A percentile compares a stretch with the other conserved stretches of the same genome.
Evolutionary conservation across 495 filamentous ascomycete genomes (phyloP).

Genomic region (Cenococcum geophilum): DNA sequence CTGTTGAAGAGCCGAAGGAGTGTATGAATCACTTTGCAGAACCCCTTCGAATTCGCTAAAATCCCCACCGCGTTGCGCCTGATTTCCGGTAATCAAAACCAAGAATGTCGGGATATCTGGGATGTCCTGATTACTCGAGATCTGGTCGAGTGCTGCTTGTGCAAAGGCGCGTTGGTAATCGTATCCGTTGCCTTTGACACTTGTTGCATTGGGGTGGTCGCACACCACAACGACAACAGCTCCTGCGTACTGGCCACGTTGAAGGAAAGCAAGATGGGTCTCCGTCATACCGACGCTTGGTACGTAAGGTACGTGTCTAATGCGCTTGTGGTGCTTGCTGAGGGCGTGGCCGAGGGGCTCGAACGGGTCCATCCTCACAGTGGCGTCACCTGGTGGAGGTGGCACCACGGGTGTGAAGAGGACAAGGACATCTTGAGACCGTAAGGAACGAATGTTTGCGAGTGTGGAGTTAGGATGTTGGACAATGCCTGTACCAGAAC

Average conservation of each 20-base stretch:
- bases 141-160: conserved; percentile 7
- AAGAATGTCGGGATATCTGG: conserved; percentile 12
- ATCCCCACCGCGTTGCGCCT: conserved; percentile 9
- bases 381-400: conserved; percentile 18
- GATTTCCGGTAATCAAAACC: conserved; percentile 14
- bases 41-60: conserved; percentile 16
- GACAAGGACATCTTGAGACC: conserved; percentile 22
- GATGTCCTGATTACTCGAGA: conserved; percentile 5
- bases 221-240: conserved; percentile 34
- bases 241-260: conserved; percentile 19
- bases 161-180: conserved; percentile 22
- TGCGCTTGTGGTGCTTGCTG: conserved; percentile 27
- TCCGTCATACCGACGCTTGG: conserved; percentile 35
- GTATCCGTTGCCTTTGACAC: conserved; percentile 7
- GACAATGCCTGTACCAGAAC: background rate
- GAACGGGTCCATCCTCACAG: conserved; percentile 38
- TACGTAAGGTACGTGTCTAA: conserved; percentile 40
- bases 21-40: conserved; percentile 20
- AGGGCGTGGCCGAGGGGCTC: conserved; percentile 39
- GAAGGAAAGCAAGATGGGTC: conserved; percentile 36
- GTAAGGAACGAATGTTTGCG: conserved; percentile 18
- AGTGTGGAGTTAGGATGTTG: conserved; percentile 11
- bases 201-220: conserved; percentile 10
- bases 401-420: conserved; percentile 33
- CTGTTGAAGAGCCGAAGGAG: conserved; percentile 13